A percentile compares a stretch with the other conserved stretches of the same genome.
phyloP scores from a whole-genome alignment of 208 protist species.

The Trichomonas gallinae region DNA sequence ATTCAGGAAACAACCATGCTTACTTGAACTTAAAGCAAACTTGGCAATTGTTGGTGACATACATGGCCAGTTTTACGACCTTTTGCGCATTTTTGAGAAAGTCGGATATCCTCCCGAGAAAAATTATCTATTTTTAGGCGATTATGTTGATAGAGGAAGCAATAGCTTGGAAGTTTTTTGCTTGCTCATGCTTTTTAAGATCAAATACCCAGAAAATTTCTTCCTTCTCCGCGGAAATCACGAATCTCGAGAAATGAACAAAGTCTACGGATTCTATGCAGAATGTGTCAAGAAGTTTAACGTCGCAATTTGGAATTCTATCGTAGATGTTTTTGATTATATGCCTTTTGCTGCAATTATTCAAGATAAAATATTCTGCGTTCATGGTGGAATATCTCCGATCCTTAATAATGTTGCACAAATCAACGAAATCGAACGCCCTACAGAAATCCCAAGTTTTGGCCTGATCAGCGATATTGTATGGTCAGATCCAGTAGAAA shows the following conservation, averaged over 20 bases:
- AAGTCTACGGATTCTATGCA: neutral
- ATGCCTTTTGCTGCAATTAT: neutral
- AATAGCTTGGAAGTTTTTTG: neutral
- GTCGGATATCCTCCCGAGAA: neutral
- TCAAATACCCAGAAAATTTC: neutral
- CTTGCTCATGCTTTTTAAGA: neutral
- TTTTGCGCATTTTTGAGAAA: neutral
- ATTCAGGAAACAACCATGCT: slow-evolving; percentile 22
- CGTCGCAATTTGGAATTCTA: neutral
- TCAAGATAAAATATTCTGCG: neutral
- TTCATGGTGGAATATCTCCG: neutral
- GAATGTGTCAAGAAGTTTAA: neutral
- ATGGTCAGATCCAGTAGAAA: slow-evolving; percentile 86
- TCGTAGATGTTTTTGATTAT: neutral
- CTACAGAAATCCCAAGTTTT: neutral
- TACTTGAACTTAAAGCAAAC: neutral
- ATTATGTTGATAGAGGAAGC: neutral
- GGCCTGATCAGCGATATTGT: slow-evolving; percentile 94
- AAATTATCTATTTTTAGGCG: neutral
- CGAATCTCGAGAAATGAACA: neutral
- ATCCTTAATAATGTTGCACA: neutral
- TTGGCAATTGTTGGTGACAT: neutral
- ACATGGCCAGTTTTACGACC: neutral
- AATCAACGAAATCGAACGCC: neutral
- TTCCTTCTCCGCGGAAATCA: neutral